A percentile compares a stretch with the other conserved stretches of the same genome.
These are phyloP conservation scores for Polyporus tsugae DNA, from an alignment of 1,284 basidiomycete species.

Conservation along the genomic window DNA sequence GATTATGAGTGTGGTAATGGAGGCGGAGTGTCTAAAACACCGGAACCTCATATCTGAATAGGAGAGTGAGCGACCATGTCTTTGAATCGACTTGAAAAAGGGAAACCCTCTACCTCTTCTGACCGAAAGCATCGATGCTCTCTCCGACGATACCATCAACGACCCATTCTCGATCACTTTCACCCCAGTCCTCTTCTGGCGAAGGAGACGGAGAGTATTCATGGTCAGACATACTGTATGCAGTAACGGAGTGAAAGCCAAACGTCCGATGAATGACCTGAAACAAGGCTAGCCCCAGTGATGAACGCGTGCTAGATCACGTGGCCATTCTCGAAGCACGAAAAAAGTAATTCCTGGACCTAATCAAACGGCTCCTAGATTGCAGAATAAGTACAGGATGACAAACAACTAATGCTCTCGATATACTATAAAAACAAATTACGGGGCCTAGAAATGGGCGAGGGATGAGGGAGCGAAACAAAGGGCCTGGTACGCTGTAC, in stretches of 20 bases:
- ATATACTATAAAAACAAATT: slow-evolving; percentile 53
- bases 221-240: slow-evolving; percentile 7
- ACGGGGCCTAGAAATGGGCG: slow-evolving; percentile 41
- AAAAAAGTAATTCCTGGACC: slow-evolving; percentile 25
- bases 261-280: background rate
- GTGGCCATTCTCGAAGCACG: background rate
- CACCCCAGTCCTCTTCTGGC: slow-evolving; percentile 46
- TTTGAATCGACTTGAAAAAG: background rate
- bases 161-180: slow-evolving; percentile 47
- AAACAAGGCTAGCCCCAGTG: background rate
- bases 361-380: slow-evolving; percentile 42
- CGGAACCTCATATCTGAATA: slow-evolving; percentile 29
- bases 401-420: slow-evolving; percentile 67
- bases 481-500: slow-evolving; percentile 47
- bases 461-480: slow-evolving; percentile 30
- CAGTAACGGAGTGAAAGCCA: background rate
- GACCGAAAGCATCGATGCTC: slow-evolving; percentile 45
- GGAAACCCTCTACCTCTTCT: slow-evolving; percentile 41
- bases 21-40: background rate
- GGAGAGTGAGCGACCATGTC: background rate
- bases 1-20: background rate
- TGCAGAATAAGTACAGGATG: slow-evolving; percentile 72
- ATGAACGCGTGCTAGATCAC: background rate
- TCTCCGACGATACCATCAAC: slow-evolving; percentile 48
- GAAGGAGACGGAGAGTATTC: slow-evolving; percentile 34